Base-by-base conservation (phyloP, 192 early-diverging fungal genomes). In the Entomortierella beljakovae region DNA sequence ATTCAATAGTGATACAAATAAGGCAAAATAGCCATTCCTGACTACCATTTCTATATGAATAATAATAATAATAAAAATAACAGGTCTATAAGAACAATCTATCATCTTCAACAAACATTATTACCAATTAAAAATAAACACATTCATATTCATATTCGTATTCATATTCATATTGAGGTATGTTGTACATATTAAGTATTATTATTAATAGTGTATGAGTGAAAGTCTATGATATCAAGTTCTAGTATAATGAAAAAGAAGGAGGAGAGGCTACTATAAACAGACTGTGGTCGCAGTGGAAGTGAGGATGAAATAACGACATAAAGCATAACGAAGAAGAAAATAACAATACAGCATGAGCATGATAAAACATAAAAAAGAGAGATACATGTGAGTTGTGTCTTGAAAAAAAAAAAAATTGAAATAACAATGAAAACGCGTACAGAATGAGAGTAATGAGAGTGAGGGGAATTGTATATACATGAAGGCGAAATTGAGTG, bases 171-270 rank as follows among this genome's bases (percentile, higher is more conserved):
- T n/a, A n/a, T n/a, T n/a, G n/a, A 13, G 11, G 43, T 20, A 25
- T 58, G 37, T 58, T 37, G 37, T 58, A 58, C 57, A 58, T 37
- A 58, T 40, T 58, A 58, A 16, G 37, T 43, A 34, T 34, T 57
- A 35, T 57, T 57, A 42, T 58, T 26, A n/a, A 22, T 22, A 23
- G 2, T 34, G 32, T 57, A 32, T 35, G 29, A 35, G 28, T 31
- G 28, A 5, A 55, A 28, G 53, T 55, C 29, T 57, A 26, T 58
- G n/a, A 34, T n/a, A 40, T 7, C 16, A 9, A 33, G 42, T 42
- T 46, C 37, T 40, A 40, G 6, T 40, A 13, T 40, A 40, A 61
- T 26, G 28, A 42, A 13, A 22, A n/a, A 58, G 35, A n/a, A 37
- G 20, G 22, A 23, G 32, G 33, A 37, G n/a, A 3, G 43, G 15